A percentile compares a stretch with the other conserved stretches of the same genome.
Evolutionary conservation across 1,284 basidiomycete genomes (phyloP).

Genomic region (Malassezia yamatoensis): DNA sequence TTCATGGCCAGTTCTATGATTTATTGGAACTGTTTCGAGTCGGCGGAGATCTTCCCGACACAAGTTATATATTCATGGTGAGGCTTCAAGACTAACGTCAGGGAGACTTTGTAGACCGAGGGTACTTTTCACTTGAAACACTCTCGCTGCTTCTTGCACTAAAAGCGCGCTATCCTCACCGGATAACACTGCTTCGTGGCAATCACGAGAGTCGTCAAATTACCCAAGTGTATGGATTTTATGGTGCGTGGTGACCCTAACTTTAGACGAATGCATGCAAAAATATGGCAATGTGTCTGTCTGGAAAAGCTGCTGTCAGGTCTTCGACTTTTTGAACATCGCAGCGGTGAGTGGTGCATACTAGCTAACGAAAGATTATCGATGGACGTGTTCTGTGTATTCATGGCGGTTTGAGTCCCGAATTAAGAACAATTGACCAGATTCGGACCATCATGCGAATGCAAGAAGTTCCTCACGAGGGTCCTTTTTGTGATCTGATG

Average conservation of each 20-base stretch:
- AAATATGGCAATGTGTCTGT: slow-evolving; percentile 69
- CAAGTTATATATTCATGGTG: slow-evolving; percentile 95
- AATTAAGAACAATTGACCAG: slow-evolving; percentile 64
- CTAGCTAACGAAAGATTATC: slow-evolving; percentile 61
- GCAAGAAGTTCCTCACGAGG: slow-evolving; percentile 92
- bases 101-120: slow-evolving; percentile 96
- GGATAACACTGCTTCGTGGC: slow-evolving; percentile 77
- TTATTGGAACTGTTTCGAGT: slow-evolving; percentile 77
- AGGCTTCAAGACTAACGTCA: slow-evolving; percentile 47
- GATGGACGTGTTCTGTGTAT: slow-evolving; percentile 83
- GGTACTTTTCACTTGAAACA: slow-evolving; percentile 92
- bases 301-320: slow-evolving; percentile 56
- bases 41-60: slow-evolving; percentile 75
- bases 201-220: slow-evolving; percentile 95
- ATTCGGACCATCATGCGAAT: slow-evolving; percentile 70
- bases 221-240: slow-evolving; percentile 96
- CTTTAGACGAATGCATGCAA: slow-evolving; percentile 51
- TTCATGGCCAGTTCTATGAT: slow-evolving; percentile 94
- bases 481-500: slow-evolving; percentile 65
- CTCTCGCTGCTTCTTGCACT: slow-evolving; percentile 76
- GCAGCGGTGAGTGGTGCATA: slow-evolving; percentile 61
- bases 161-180: slow-evolving; percentile 87
- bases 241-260: slow-evolving; percentile 56
- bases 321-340: slow-evolving; percentile 86
- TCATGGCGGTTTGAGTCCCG: slow-evolving; percentile 77